These are phyloP conservation scores for Effrenium voratum DNA, from an alignment of 73 alveolate species.

Conservation along the genomic window DNA sequence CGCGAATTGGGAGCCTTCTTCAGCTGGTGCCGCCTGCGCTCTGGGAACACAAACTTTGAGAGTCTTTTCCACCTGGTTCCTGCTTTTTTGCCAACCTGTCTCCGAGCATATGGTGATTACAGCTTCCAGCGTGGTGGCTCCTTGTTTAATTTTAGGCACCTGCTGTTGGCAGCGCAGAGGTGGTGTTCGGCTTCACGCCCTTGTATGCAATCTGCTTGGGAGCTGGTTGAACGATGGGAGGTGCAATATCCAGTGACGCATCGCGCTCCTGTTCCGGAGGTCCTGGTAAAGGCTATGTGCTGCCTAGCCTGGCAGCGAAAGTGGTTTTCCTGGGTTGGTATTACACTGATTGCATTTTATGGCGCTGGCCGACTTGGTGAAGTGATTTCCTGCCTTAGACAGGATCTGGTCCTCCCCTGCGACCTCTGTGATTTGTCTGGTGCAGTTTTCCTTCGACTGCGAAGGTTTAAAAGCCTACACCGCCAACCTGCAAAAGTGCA, in stretches of 20 bases:
- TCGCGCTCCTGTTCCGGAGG: neutral
- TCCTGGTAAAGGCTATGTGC: neutral
- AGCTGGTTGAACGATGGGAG: conserved; percentile 19
- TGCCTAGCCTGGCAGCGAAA: neutral
- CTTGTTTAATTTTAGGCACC: neutral
- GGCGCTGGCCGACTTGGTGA: conserved; percentile 20
- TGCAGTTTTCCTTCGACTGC: neutral
- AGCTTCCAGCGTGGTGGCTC: neutral
- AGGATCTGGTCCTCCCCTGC: neutral
- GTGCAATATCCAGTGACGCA: neutral
- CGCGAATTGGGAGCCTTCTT: neutral
- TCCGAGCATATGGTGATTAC: neutral
- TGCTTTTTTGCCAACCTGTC: neutral
- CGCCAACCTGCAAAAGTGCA: neutral
- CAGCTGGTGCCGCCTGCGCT: neutral
- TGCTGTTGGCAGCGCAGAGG: neutral
- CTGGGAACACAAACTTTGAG: neutral
- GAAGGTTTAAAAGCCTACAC: neutral
- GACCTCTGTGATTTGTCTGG: neutral
- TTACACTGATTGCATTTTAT: neutral
- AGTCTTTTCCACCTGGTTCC: neutral
- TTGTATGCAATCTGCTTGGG: neutral
- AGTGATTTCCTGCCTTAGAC: neutral
- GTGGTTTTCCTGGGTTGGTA: neutral
- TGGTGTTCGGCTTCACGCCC: neutral